Evolutionary conservation across 257 asterid genomes (phyloP).

Genomic region (Capsicum chinense): DNA sequence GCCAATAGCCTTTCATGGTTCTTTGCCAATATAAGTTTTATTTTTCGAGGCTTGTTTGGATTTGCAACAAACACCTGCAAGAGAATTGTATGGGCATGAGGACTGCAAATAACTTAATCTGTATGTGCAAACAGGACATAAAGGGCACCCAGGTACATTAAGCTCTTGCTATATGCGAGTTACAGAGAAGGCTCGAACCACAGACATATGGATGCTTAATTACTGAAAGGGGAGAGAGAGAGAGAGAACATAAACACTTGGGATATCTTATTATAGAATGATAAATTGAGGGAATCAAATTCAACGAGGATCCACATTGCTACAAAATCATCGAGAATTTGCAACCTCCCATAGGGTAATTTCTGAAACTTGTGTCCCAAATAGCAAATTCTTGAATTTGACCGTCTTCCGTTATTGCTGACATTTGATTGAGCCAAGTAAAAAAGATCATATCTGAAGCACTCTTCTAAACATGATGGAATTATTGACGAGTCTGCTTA

Average conservation of each 20-base stretch:
- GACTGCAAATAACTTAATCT: slow-evolving; percentile 22
- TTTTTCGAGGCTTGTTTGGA: slow-evolving; percentile 92
- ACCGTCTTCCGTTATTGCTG: neutral
- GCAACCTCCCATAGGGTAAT: neutral
- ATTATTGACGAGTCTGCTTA: neutral
- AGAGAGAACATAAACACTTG: neutral
- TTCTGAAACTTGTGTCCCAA: slow-evolving; percentile 10
- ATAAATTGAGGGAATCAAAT: slow-evolving; percentile 16
- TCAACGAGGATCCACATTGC: slow-evolving; percentile 8
- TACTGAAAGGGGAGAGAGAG: slow-evolving; percentile 1
- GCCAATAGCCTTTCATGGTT: slow-evolving; percentile 78
- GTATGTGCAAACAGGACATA: slow-evolving; percentile 5
- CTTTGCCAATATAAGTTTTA: slow-evolving; percentile 81
- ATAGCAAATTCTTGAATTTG: slow-evolving; percentile 22
- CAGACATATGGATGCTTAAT: neutral
- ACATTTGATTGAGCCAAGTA: slow-evolving; percentile 12
- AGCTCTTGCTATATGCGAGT: neutral
- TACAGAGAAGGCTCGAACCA: neutral
- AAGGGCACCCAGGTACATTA: neutral
- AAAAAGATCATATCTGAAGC: neutral
- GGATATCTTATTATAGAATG: neutral
- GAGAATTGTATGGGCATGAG: neutral
- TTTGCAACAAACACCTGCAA: slow-evolving; percentile 95
- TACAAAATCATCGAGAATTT: slow-evolving; percentile 18
- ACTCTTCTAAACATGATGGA: neutral